These are phyloP conservation scores for Pulveroboletus ravenelii DNA, from an alignment of 768 basidiomycete species.

Conservation along the genomic window DNA sequence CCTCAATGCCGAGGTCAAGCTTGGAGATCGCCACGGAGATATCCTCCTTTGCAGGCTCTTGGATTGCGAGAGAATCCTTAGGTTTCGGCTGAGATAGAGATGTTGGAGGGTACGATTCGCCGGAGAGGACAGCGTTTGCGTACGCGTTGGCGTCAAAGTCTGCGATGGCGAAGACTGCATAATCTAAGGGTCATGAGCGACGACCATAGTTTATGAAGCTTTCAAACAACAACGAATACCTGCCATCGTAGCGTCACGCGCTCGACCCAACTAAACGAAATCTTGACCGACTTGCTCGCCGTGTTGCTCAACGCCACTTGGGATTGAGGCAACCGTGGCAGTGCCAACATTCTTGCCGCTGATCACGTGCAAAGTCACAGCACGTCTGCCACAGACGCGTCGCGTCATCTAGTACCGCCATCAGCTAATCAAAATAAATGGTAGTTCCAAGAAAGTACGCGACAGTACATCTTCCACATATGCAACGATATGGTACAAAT, in stretches of 20 bases:
- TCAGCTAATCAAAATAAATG: not conserved
- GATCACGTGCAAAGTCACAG: slow-evolving; percentile 29
- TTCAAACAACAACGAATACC: slow-evolving; percentile 10
- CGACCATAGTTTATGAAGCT: not conserved
- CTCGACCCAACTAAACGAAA: not conserved
- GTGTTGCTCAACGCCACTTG: too few relatives aligned
- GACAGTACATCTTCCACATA: slow-evolving; percentile 12
- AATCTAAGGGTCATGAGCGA: slow-evolving; percentile 43
- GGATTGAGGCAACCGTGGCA: slow-evolving; percentile 9
- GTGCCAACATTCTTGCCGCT: slow-evolving; percentile 12
- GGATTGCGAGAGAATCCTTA: slow-evolving; percentile 24
- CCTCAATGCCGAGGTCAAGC: slow-evolving; percentile 83
- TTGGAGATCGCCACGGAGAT: slow-evolving; percentile 86
- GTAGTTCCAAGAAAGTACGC: slow-evolving; percentile 21
- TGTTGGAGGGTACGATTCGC: slow-evolving; percentile 63
- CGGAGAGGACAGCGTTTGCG: slow-evolving; percentile 85
- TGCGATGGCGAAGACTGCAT: slow-evolving; percentile 65
- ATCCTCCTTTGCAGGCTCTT: slow-evolving; percentile 73
- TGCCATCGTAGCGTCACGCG: slow-evolving; percentile 13
- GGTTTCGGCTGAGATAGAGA: slow-evolving; percentile 24
- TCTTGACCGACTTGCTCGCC: not conserved
- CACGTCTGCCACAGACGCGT: slow-evolving; percentile 25
- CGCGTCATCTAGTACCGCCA: slow-evolving; percentile 11
- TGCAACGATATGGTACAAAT: slow-evolving; percentile 21
- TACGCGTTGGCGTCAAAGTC: slow-evolving; percentile 87